Conservation (phyloP, 768 basidiomycete species). For the Peribolospora baueri region DNA sequence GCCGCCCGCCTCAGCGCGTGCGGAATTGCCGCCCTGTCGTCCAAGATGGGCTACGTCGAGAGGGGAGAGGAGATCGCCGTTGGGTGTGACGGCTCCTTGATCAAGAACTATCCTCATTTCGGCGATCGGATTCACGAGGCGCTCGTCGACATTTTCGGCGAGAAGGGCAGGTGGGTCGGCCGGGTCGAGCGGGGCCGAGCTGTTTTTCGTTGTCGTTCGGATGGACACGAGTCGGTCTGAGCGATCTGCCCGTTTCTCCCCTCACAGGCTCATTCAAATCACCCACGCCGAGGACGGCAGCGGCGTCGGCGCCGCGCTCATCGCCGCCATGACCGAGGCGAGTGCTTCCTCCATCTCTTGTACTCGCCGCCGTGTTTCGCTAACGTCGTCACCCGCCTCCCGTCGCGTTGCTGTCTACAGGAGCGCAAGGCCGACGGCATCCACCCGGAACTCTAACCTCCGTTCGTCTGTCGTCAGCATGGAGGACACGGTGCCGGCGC, state of each 20-base stretch:
- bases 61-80: conserved; percentile 27
- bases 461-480: too few species aligned
- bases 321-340: conserved; percentile 30
- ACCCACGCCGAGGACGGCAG: conserved; percentile 74
- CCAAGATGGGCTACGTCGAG: conserved; percentile 80
- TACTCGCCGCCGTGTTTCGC: too few species aligned
- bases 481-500: too few species aligned
- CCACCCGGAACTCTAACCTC: too few species aligned
- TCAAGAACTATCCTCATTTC: conserved; percentile 89
- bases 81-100: neutral
- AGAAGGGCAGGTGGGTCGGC: conserved; percentile 58
- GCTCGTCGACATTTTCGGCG: conserved; percentile 79
- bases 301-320: conserved; percentile 89
- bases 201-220: neutral
- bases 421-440: too few species aligned
- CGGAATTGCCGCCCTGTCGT: conserved; percentile 87
- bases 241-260: too few species aligned
- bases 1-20: conserved; percentile 80
- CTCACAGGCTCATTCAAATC: conserved; percentile 34
- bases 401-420: too few species aligned
- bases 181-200: neutral
- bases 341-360: too few species aligned
- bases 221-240: too few species aligned
- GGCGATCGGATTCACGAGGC: conserved; percentile 81
- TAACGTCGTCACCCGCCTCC: too few species aligned